Percentiles rank a stretch among this genome's conserved stretches.
These are phyloP conservation scores for Coniferiporia weirii DNA, from an alignment of 1,284 basidiomycete species.

Conservation along the genomic window DNA sequence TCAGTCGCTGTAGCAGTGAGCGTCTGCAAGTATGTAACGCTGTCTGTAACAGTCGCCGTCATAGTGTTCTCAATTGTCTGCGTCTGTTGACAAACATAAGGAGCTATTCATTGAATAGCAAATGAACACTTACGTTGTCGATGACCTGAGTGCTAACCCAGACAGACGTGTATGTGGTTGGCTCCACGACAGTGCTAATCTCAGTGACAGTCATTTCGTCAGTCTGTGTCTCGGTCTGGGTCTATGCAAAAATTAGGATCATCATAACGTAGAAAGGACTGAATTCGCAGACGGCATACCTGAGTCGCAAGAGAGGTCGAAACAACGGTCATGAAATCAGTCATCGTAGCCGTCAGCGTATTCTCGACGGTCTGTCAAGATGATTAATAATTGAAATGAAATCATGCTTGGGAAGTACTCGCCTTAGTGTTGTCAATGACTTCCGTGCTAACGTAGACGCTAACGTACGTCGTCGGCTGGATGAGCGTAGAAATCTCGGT, in stretches of 20 bases:
- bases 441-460: constrained; percentile 47
- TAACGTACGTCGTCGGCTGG: constrained; percentile 33
- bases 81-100: constrained; percentile 29
- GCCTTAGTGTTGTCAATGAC: constrained; percentile 53
- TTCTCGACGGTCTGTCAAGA: constrained; percentile 40
- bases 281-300: neutral
- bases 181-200: constrained; percentile 36
- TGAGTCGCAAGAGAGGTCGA: constrained; percentile 14
- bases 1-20: constrained; percentile 27
- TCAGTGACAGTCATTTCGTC: constrained; percentile 42
- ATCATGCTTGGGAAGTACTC: constrained; percentile 3
- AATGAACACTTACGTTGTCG: constrained; percentile 34
- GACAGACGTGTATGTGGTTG: constrained; percentile 40
- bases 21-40: constrained; percentile 35
- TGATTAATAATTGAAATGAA: neutral
- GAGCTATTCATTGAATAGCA: neutral
- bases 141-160: constrained; percentile 39
- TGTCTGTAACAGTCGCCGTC: constrained; percentile 43
- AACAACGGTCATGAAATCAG: constrained; percentile 35
- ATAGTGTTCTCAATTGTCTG: constrained; percentile 47
- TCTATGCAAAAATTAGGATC: constrained; percentile 22
- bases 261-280: constrained; percentile 14
- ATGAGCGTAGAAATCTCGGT: constrained; percentile 19
- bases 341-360: constrained; percentile 44
- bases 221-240: constrained; percentile 35